These are phyloP conservation scores for Triangularia setosa DNA, from an alignment of 2,329 filamentous ascomycete genomes.

Conservation along the genomic window DNA sequence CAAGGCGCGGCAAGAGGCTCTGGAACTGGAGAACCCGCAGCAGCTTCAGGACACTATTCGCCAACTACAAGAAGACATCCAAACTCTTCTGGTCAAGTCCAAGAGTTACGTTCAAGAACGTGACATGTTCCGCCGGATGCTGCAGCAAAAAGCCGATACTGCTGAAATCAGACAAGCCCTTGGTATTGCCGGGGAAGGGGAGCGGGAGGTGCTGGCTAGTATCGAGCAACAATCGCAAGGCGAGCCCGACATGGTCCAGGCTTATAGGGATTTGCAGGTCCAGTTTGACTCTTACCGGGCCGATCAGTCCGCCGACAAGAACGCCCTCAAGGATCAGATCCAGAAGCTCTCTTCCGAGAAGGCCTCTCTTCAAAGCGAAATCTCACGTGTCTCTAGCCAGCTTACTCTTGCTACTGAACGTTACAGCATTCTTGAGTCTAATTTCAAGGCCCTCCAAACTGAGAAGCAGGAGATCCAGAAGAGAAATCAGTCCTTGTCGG, in stretches of 20 bases:
- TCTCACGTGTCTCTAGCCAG: slow-evolving; percentile 75
- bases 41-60: slow-evolving; percentile 40
- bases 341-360: slow-evolving; percentile 80
- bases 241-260: slow-evolving; percentile 67
- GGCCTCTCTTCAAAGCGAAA: slow-evolving; percentile 74
- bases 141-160: slow-evolving; percentile 65
- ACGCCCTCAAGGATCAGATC: slow-evolving; percentile 78
- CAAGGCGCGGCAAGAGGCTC: slow-evolving; percentile 57
- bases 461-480: slow-evolving; percentile 88
- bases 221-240: slow-evolving; percentile 56
- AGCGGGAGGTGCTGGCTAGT: slow-evolving; percentile 52
- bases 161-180: slow-evolving; percentile 65
- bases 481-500: slow-evolving; percentile 70
- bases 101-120: slow-evolving; percentile 94
- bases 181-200: slow-evolving; percentile 60
- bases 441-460: slow-evolving; percentile 75
- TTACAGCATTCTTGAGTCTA: slow-evolving; percentile 84
- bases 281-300: slow-evolving; percentile 88
- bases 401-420: slow-evolving; percentile 77
- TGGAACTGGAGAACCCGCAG: slow-evolving; percentile 67
- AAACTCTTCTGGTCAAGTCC: slow-evolving; percentile 74
- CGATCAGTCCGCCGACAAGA: slow-evolving; percentile 76
- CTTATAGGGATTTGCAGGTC: slow-evolving; percentile 81
- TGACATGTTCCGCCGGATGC: slow-evolving; percentile 94
- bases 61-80: slow-evolving; percentile 72